Evolutionary conservation across 371 early-diverging fungal species (phyloP), one percentile per base, ranked within the genome.

Genomic region (Dichotomocladium elegans): DNA sequence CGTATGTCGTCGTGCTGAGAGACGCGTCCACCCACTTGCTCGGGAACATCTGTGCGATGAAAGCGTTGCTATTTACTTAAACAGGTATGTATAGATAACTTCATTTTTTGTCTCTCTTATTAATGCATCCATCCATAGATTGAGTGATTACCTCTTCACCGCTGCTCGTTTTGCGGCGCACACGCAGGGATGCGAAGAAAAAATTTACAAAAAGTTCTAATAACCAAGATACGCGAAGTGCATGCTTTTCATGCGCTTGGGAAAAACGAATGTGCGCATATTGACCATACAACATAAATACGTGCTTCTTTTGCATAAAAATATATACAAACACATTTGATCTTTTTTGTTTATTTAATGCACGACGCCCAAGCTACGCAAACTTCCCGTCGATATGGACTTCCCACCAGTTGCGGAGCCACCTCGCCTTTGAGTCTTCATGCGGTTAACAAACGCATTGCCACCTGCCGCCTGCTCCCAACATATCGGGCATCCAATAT

Each of bases 121-220:
- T 25, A 24, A 53, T 45, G 27, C 19, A 19, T 24, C 34, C 26
- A 33, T 27, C 47, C 43, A 47, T 65, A 91, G 95, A 29, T 77
- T 96, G 55, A 91, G 92, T 63, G 96, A 96, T 64, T 95, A 82
- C 57, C 63, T 96, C 41, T 96, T 95, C 67, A 87, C 82, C 14
- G 91, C 92, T 3, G 95, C 93, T 2, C 72, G 95, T 40, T 91
- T 74, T 64, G 84, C 86, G 14, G 89, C 93, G 0, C 82, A 79
- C 67, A 62, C 74, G 25, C 85, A 83, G 21, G 83, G 85, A 5
- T 67, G 83, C 53, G 51, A 47, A 14, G 94, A 94, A 61, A 80
- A 68, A 35, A 80, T 89, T 27, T 91, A 93, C 68, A 71, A n/a
- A n/a, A n/a, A 67, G 33, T 63, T 68, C 41, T 53, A 44, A 43